A percentile compares a stretch with the other conserved stretches of the same genome.
Conservation (phyloP, 371 early-diverging fungal species). For the Choanephora cucurbitarum region DNA sequence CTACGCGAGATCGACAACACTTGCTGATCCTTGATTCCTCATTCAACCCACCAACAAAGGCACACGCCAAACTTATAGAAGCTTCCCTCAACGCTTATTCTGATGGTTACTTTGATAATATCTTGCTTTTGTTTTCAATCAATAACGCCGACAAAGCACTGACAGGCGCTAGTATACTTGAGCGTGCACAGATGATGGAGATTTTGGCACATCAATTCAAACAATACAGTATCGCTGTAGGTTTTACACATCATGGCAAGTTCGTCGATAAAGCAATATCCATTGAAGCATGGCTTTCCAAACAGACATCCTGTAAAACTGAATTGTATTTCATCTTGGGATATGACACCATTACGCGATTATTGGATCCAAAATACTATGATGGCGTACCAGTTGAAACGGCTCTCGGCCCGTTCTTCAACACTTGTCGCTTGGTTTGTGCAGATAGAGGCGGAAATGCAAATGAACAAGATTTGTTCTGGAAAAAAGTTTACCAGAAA, state of each 20-base stretch:
- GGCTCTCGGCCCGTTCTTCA: slow-evolving; percentile 53
- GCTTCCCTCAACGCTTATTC: slow-evolving; percentile 28
- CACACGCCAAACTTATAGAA: slow-evolving; percentile 54
- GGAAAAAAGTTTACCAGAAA: slow-evolving; percentile 9
- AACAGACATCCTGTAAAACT: slow-evolving; percentile 8
- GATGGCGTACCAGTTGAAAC: slow-evolving; percentile 28
- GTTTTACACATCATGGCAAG: slow-evolving; percentile 52
- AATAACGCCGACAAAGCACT: slow-evolving; percentile 63
- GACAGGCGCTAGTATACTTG: slow-evolving; percentile 48
- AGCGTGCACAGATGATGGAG: slow-evolving; percentile 61
- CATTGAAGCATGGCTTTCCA: slow-evolving; percentile 22
- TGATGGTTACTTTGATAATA: slow-evolving; percentile 34
- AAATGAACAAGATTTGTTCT: slow-evolving; percentile 19
- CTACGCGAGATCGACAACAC: slow-evolving; percentile 2
- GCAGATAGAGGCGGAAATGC: slow-evolving; percentile 44
- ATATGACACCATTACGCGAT: slow-evolving; percentile 59
- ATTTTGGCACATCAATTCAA: slow-evolving; percentile 34
- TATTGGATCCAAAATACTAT: slow-evolving; percentile 68
- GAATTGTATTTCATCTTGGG: slow-evolving; percentile 65
- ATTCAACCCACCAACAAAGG: slow-evolving; percentile 70
- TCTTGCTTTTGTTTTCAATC: slow-evolving; percentile 55
- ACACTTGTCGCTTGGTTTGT: slow-evolving; percentile 41
- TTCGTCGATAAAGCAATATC: slow-evolving; percentile 63
- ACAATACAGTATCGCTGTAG: slow-evolving; percentile 40
- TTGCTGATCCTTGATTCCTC: slow-evolving; percentile 62